Evolutionary conservation across 2,329 filamentous ascomycete genomes (phyloP).

Genomic region (Hymenoscyphus repandus): DNA sequence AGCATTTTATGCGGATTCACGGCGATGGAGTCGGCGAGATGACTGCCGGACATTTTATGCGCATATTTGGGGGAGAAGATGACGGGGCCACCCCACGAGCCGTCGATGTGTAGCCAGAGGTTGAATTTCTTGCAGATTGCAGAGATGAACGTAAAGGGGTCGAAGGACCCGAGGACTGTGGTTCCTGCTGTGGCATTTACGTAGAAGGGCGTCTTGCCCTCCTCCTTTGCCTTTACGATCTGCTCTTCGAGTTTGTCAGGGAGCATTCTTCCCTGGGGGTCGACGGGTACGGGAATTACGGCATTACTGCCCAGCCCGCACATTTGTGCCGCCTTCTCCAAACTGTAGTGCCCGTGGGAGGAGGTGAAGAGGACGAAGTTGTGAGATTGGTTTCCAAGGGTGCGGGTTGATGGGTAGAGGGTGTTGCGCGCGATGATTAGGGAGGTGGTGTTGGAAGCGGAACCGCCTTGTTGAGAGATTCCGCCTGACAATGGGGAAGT

Average conservation of each 20-base stretch:
- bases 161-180: conserved; percentile 85
- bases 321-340: conserved; percentile 92
- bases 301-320: conserved; percentile 73
- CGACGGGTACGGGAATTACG: conserved; percentile 71
- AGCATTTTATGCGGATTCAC: conserved; percentile 98
- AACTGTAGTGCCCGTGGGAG: conserved; percentile 85
- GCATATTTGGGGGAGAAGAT: conserved; percentile 66
- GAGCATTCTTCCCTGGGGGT: conserved; percentile 66
- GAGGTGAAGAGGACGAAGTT: conserved; percentile 83
- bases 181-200: conserved; percentile 95
- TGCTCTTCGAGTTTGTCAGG: conserved; percentile 57
- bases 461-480: conserved; percentile 71
- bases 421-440: conserved; percentile 85
- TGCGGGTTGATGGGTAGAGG: conserved; percentile 74
- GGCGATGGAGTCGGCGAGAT: conserved; percentile 75
- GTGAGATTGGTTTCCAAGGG: conserved; percentile 57
- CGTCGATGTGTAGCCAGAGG: conserved; percentile 92
- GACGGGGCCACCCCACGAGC: conserved; percentile 81
- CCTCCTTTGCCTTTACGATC: conserved; percentile 53
- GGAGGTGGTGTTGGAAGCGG: conserved; percentile 77
- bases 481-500: conserved; percentile 61
- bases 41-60: conserved; percentile 61
- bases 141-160: conserved; percentile 68
- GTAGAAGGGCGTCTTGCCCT: conserved; percentile 81
- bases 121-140: conserved; percentile 64